phyloP scores from a whole-genome alignment of 2,329 filamentous ascomycete species.

The Fusarium oligoseptatum region DNA sequence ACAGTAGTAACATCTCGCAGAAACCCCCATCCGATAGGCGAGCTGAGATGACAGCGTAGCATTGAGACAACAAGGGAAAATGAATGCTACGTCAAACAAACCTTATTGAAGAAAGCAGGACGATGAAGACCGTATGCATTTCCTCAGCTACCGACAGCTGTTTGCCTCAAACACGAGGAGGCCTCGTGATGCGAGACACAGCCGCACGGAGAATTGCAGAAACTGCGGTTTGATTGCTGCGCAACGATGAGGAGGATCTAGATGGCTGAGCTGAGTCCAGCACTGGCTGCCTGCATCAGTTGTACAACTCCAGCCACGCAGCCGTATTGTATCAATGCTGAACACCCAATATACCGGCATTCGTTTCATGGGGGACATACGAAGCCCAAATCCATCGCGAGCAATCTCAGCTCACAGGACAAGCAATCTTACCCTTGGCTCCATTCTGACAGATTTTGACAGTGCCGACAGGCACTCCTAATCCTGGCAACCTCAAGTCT shows the following conservation, averaged over 20 bases:
- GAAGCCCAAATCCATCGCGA: background rate
- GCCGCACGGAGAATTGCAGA: background rate
- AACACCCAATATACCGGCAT: background rate
- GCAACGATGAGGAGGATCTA: background rate
- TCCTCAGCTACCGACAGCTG: background rate
- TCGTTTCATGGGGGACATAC: background rate
- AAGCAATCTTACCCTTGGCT: conserved; percentile 10
- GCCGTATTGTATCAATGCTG: background rate
- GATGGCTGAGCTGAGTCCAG: background rate
- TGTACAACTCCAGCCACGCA: conserved; percentile 9
- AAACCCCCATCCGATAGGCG: conserved; percentile 13
- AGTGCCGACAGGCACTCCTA: conserved; percentile 8
- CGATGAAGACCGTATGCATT: background rate
- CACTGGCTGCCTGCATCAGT: conserved; percentile 14
- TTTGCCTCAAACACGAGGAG: conserved; percentile 1
- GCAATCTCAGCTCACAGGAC: conserved; percentile 13
- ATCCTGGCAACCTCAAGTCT: conserved; percentile 19
- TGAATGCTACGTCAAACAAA: conserved; percentile 1
- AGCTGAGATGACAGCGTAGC: conserved; percentile 20
- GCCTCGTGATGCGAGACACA: background rate
- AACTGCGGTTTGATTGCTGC: conserved; percentile 23
- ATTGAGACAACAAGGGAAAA: conserved; percentile 9
- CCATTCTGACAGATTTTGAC: conserved; percentile 9
- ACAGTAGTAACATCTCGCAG: conserved; percentile 17
- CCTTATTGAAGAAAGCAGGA: background rate